These are phyloP conservation scores for Penicillium sp. DNA, from an alignment of 2,329 filamentous ascomycete genomes.

Conservation along the genomic window DNA sequence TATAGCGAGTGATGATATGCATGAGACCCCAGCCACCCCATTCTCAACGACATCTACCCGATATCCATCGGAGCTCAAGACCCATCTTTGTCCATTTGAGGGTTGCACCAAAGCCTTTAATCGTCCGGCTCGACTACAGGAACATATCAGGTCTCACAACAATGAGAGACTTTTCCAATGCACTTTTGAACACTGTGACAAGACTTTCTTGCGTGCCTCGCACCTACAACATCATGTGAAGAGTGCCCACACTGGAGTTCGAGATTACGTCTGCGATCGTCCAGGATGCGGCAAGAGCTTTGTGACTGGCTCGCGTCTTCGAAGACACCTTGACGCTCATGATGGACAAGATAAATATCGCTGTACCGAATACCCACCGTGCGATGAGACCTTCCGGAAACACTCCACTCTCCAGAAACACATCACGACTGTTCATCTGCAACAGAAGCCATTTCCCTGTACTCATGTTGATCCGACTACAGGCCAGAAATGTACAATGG, in stretches of 20 bases:
- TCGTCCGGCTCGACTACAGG: conserved; percentile 72
- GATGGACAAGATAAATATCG: conserved; percentile 71
- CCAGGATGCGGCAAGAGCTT: conserved; percentile 76
- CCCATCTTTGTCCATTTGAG: conserved; percentile 69
- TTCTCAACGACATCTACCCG: conserved; percentile 49
- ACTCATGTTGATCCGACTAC: conserved; percentile 54
- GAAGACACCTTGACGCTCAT: conserved; percentile 75
- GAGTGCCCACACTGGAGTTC: conserved; percentile 70
- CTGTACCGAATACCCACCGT: conserved; percentile 68
- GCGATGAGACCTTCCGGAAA: conserved; percentile 78
- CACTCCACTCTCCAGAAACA: conserved; percentile 82
- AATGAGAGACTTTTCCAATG: conserved; percentile 80
- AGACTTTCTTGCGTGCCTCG: conserved; percentile 80
- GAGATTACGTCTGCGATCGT: conserved; percentile 68
- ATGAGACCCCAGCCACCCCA: conserved; percentile 52
- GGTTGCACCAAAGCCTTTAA: conserved; percentile 82
- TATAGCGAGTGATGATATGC: conserved; percentile 30
- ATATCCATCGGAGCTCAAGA: conserved; percentile 69
- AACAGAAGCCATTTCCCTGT: conserved; percentile 70
- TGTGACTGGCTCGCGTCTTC: conserved; percentile 72
- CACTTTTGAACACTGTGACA: conserved; percentile 66
- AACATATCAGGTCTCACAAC: conserved; percentile 80
- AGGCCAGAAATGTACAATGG: conserved; percentile 59
- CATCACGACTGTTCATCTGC: conserved; percentile 70
- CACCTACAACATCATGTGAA: conserved; percentile 84